phyloP scores from a whole-genome alignment of 2,329 filamentous ascomycete genomes.

The Phialophora verrucosa region DNA sequence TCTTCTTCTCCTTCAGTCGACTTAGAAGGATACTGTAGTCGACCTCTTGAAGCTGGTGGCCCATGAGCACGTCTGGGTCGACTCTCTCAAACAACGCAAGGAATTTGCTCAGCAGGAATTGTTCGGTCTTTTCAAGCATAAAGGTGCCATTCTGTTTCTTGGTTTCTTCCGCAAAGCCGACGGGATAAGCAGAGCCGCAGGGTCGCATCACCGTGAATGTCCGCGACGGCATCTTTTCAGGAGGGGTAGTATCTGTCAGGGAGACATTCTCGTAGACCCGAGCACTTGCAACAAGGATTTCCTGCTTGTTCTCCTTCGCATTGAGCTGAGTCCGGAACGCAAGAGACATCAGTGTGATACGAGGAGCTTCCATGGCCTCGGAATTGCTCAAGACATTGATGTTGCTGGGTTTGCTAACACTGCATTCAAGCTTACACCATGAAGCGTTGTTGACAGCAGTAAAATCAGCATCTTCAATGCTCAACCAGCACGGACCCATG shows the following conservation, averaged over 20 bases:
- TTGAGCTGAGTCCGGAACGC: constrained; percentile 88
- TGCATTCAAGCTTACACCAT: constrained; percentile 93
- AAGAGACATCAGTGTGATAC: constrained; percentile 94
- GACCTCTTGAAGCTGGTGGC: constrained; percentile 95
- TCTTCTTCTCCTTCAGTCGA: constrained; percentile 86
- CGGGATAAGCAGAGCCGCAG: constrained; percentile 73
- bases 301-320: constrained; percentile 90
- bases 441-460: constrained; percentile 86
- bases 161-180: constrained; percentile 73
- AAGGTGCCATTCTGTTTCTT: constrained; percentile 74
- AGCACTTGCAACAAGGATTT: constrained; percentile 88
- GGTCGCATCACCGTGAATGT: constrained; percentile 93
- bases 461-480: constrained; percentile 85
- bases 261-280: constrained; percentile 91
- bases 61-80: constrained; percentile 92
- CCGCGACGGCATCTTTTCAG: constrained; percentile 85
- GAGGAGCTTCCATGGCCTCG: constrained; percentile 81
- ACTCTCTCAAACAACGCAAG: constrained; percentile 84
- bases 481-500: constrained; percentile 98
- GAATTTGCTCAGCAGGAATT: constrained; percentile 84
- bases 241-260: constrained; percentile 83
- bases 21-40: constrained; percentile 91
- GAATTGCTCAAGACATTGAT: constrained; percentile 75
- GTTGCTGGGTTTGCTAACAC: constrained; percentile 76
- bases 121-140: constrained; percentile 81